These are phyloP conservation scores for Solanum etuberosum DNA, from an alignment of 257 asterid species.

Conservation along the genomic window DNA sequence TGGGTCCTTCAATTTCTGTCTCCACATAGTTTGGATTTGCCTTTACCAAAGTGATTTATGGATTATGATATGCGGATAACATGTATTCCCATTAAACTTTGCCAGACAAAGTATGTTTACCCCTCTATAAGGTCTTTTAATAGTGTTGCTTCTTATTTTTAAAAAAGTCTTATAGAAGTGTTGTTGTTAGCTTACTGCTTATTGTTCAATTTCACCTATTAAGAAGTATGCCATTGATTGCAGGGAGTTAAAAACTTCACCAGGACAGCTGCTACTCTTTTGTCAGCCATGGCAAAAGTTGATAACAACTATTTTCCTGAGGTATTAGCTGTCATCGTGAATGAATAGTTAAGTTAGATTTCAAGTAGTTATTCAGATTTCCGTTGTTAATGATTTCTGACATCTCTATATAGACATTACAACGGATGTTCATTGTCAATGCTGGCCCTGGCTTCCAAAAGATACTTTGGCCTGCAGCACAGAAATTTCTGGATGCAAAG, in stretches of 20 bases:
- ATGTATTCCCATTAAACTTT: background rate
- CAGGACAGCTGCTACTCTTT: constrained; percentile 49
- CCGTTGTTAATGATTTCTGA: background rate
- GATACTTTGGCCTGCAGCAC: constrained; percentile 95
- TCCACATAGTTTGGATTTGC: background rate
- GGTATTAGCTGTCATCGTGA: constrained; percentile 30
- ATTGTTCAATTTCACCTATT: background rate
- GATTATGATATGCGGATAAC: background rate
- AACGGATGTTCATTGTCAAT: constrained; percentile 71
- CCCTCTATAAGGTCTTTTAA: background rate
- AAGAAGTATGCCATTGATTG: constrained; percentile 1
- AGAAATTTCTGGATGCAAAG: constrained; percentile 73
- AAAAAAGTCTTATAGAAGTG: background rate
- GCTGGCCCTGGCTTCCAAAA: constrained; percentile 84
- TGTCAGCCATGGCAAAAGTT: constrained; percentile 73
- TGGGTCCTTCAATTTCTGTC: background rate
- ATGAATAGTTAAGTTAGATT: background rate
- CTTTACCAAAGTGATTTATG: background rate
- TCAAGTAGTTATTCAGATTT: background rate
- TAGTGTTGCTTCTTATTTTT: background rate
- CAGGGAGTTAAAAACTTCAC: constrained; percentile 86
- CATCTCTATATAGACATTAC: constrained; percentile 53
- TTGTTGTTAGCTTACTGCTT: background rate
- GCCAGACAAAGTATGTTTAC: background rate
- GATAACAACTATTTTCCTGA: constrained; percentile 79